phyloP scores from a whole-genome alignment of 2,329 filamentous ascomycete genomes.

The Exophiala bonariae region DNA sequence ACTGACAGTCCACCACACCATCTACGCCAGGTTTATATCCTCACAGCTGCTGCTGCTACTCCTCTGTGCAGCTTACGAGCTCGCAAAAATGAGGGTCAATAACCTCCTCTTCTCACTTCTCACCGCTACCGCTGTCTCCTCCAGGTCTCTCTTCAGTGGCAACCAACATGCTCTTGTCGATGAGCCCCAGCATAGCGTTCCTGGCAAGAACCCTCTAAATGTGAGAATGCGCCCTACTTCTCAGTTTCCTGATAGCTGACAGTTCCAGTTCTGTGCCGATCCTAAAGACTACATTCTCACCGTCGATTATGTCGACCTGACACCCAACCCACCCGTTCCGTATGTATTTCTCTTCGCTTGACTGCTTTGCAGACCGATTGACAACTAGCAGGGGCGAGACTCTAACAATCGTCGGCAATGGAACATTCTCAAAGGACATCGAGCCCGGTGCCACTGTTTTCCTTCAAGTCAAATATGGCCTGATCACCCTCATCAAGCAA shows the following conservation, averaged over 20 bases:
- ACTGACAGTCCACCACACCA: too few species aligned
- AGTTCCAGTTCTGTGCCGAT: slow-evolving; percentile 64
- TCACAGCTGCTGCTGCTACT: not conserved
- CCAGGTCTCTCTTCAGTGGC: slow-evolving; percentile 48
- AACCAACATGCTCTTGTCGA: slow-evolving; percentile 52
- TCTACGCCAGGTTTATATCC: not conserved
- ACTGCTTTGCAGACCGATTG: not conserved
- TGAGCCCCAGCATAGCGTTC: slow-evolving; percentile 63
- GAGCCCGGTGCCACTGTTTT: slow-evolving; percentile 77
- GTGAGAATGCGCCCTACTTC: slow-evolving; percentile 8
- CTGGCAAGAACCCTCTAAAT: slow-evolving; percentile 80
- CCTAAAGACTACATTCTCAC: slow-evolving; percentile 69
- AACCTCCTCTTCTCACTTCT: slow-evolving; percentile 44
- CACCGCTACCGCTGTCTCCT: slow-evolving; percentile 46
- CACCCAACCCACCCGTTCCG: slow-evolving; percentile 84
- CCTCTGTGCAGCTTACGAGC: too few species aligned
- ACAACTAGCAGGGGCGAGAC: slow-evolving; percentile 65
- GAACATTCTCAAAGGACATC: slow-evolving; percentile 71
- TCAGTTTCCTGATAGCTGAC: slow-evolving; percentile 5
- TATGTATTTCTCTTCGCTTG: slow-evolving; percentile 52
- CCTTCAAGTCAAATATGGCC: slow-evolving; percentile 86
- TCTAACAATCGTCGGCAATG: slow-evolving; percentile 76
- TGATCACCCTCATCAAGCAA: slow-evolving; percentile 84
- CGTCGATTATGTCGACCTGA: slow-evolving; percentile 77
- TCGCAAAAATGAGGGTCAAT: slow-evolving; percentile 17